phyloP scores from a whole-genome alignment of 164 flowering plant species.

The Magnolia officinalis region DNA sequence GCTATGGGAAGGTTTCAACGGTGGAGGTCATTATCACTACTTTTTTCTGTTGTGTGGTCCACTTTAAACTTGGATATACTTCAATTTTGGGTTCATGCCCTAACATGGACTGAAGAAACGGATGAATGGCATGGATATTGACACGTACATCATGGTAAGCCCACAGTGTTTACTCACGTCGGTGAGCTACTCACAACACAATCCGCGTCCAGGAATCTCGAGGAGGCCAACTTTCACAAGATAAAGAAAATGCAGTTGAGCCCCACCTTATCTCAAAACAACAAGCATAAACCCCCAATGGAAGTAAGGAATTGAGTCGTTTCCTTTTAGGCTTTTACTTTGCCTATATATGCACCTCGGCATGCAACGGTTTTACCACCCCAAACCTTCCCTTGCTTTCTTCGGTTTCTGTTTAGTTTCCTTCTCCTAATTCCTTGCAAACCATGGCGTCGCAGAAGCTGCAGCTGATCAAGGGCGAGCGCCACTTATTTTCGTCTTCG shows the following conservation, averaged over 20 bases:
- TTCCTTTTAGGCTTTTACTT: not conserved
- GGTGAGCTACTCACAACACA: too few species aligned
- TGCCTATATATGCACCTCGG: not conserved
- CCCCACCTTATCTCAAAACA: slow-evolving; percentile 18
- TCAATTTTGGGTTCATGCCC: too few species aligned
- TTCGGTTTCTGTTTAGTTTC: not conserved
- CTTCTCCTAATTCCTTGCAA: not conserved
- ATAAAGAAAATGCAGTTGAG: slow-evolving; percentile 21
- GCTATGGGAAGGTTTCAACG: too few species aligned
- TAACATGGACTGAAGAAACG: too few species aligned
- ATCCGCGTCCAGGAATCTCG: too few species aligned
- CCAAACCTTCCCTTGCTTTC: not conserved
- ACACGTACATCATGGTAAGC: too few species aligned
- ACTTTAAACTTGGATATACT: too few species aligned
- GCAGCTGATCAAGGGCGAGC: slow-evolving; percentile 19
- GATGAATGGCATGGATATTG: too few species aligned
- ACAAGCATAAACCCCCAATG: not conserved
- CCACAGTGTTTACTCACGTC: too few species aligned
- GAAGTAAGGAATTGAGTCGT: slow-evolving; percentile 36
- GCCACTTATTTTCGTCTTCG: slow-evolving; percentile 44
- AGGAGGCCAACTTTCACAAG: too few species aligned
- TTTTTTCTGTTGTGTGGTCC: too few species aligned
- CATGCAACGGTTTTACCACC: not conserved
- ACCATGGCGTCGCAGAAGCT: not conserved
- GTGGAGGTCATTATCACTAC: too few species aligned